These are phyloP conservation scores for Pistacia integerrima DNA, from an alignment of 345 rosid species.

Conservation along the genomic window DNA sequence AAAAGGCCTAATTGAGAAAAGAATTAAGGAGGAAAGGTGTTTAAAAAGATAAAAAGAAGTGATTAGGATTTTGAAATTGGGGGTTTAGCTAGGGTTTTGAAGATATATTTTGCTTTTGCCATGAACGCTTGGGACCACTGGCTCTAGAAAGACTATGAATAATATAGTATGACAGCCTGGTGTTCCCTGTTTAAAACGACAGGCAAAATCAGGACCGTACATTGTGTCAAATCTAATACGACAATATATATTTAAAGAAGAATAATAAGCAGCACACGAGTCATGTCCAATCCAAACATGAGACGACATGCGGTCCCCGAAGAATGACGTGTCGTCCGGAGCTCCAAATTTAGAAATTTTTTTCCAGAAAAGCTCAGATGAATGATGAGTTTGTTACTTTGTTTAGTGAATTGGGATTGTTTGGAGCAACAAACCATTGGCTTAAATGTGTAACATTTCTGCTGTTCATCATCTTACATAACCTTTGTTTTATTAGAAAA, in stretches of 20 bases:
- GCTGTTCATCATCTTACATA: too few species aligned
- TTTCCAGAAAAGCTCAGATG: too few species aligned
- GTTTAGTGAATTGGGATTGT: not conserved
- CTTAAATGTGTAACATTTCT: too few species aligned
- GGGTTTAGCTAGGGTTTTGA: conserved; percentile 40
- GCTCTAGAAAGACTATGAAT: conserved; percentile 1
- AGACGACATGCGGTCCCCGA: too few species aligned
- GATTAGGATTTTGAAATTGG: conserved; percentile 29
- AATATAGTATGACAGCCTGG: not conserved
- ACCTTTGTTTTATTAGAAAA: not conserved
- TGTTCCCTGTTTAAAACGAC: not conserved
- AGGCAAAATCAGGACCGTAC: conserved; percentile 2
- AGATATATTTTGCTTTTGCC: conserved; percentile 1
- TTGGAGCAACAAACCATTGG: not conserved
- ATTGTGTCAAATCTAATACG: not conserved
- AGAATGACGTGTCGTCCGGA: too few species aligned
- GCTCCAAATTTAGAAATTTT: too few species aligned
- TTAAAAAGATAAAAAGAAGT: not conserved
- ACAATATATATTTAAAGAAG: not conserved
- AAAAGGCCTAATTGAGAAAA: not conserved
- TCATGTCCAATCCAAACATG: too few species aligned
- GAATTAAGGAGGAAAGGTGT: not conserved
- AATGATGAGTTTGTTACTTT: not conserved
- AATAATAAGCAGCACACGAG: too few species aligned
- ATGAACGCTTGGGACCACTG: conserved; percentile 16